Conservation (phyloP, 257 asterid species). For the Solanum chiquidenum region DNA sequence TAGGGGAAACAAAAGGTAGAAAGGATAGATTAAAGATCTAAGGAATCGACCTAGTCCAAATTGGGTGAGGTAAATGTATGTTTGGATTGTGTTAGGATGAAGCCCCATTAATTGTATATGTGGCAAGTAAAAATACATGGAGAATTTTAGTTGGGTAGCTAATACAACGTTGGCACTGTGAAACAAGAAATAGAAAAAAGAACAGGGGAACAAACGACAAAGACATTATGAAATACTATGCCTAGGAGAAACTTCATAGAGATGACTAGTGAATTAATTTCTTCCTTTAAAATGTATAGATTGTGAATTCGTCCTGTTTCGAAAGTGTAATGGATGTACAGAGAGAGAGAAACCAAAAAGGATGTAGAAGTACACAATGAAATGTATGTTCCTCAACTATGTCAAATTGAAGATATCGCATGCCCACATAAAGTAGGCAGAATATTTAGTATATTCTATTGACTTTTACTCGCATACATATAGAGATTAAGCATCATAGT, state of each 20-base stretch:
- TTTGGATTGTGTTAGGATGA: neutral
- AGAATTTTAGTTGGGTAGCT: neutral
- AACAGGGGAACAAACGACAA: neutral
- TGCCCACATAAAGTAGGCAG: neutral
- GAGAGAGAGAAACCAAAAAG: neutral
- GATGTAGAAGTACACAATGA: neutral
- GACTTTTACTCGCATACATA: neutral
- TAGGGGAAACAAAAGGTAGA: neutral
- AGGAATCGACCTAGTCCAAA: neutral
- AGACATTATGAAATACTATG: neutral
- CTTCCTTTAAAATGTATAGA: neutral
- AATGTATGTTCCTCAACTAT: neutral
- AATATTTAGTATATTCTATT: neutral
- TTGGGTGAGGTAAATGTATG: neutral
- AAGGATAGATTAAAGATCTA: neutral
- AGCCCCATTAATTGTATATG: neutral
- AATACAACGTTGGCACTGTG: neutral
- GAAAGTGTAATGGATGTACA: neutral
- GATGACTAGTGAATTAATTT: neutral
- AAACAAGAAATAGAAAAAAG: neutral
- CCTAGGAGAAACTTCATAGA: neutral
- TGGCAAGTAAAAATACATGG: neutral
- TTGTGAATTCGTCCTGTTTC: neutral
- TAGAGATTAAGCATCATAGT: neutral
- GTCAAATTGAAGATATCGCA: neutral